These are phyloP conservation scores for Globisporangium orthogonon DNA, from an alignment of 352 stramenopile species.

Conservation along the genomic window DNA sequence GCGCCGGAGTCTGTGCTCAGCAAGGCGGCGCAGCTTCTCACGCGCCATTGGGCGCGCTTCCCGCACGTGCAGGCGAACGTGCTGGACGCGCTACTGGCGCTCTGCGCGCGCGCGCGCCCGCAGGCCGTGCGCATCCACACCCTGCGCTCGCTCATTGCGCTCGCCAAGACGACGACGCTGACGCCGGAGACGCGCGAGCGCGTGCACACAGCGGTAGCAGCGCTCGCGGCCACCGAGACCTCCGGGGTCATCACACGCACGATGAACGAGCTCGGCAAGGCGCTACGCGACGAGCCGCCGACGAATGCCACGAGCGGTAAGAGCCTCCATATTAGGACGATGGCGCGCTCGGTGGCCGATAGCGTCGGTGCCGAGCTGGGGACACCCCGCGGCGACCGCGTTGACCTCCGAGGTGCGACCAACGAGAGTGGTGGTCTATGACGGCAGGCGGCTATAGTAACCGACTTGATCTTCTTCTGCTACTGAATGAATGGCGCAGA, in stretches of 20 bases:
- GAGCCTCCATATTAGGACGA: not conserved
- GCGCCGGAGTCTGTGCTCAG: constrained; percentile 46
- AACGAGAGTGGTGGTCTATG: not conserved
- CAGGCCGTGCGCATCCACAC: constrained; percentile 72
- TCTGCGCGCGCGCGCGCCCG: constrained; percentile 30
- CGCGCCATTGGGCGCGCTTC: constrained; percentile 76
- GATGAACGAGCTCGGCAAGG: constrained; percentile 44
- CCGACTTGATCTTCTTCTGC: too few relatives aligned
- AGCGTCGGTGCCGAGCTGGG: not conserved
- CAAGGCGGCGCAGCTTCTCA: constrained; percentile 63
- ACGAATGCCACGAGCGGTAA: not conserved
- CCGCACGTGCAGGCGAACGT: constrained; percentile 74
- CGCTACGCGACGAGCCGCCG: constrained; percentile 22
- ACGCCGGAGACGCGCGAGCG: constrained; percentile 16
- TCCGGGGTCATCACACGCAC: constrained; percentile 56
- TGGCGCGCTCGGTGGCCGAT: not conserved
- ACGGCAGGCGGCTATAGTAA: too few relatives aligned
- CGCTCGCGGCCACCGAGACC: constrained; percentile 38
- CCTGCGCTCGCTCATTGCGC: constrained; percentile 58
- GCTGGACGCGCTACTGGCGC: constrained; percentile 47
- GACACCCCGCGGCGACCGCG: not conserved
- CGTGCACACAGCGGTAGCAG: constrained; percentile 29
- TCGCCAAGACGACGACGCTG: constrained; percentile 37
- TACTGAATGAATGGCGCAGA: not conserved
- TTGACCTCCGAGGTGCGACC: not conserved